Percentiles rank a stretch among this genome's conserved stretches.
Conservation (phyloP, 352 stramenopile genomes). For the Halophytophthora polymorphica region DNA sequence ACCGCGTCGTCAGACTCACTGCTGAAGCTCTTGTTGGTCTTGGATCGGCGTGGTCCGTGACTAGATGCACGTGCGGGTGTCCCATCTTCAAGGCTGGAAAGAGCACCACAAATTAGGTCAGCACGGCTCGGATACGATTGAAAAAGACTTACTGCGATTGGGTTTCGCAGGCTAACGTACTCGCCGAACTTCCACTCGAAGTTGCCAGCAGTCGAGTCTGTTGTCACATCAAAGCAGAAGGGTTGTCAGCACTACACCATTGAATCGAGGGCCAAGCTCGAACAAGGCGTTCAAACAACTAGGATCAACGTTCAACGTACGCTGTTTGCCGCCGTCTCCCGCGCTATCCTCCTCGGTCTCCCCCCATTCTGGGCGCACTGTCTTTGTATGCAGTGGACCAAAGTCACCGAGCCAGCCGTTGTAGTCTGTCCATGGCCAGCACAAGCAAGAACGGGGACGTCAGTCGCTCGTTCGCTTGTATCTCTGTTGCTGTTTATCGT, state of each 20-base stretch:
- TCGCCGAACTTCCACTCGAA: slow-evolving; percentile 70
- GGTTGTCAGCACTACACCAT: neutral
- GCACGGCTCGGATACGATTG: neutral
- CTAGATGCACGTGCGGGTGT: slow-evolving; percentile 9
- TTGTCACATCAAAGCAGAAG: neutral
- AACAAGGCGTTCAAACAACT: too few relatives aligned
- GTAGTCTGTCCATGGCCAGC: slow-evolving; percentile 35
- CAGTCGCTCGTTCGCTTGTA: neutral
- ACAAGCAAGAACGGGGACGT: neutral
- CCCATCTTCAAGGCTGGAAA: slow-evolving; percentile 18
- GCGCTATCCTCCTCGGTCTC: slow-evolving; percentile 21
- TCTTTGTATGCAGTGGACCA: slow-evolving; percentile 69
- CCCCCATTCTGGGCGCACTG: slow-evolving; percentile 49
- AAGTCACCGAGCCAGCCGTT: slow-evolving; percentile 78
- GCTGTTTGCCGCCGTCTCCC: slow-evolving; percentile 11
- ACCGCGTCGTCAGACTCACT: slow-evolving; percentile 6
- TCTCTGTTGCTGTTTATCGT: neutral
- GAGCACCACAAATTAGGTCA: slow-evolving; percentile 4
- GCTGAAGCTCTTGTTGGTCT: slow-evolving; percentile 1
- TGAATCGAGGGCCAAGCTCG: neutral
- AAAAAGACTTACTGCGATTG: neutral
- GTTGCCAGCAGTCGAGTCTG: slow-evolving; percentile 14
- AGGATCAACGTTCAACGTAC: too few relatives aligned
- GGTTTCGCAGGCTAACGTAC: slow-evolving; percentile 21
- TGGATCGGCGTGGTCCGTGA: neutral